phyloP scores from a whole-genome alignment of 139 green algal genomes.

The Coelastrella sp. region DNA sequence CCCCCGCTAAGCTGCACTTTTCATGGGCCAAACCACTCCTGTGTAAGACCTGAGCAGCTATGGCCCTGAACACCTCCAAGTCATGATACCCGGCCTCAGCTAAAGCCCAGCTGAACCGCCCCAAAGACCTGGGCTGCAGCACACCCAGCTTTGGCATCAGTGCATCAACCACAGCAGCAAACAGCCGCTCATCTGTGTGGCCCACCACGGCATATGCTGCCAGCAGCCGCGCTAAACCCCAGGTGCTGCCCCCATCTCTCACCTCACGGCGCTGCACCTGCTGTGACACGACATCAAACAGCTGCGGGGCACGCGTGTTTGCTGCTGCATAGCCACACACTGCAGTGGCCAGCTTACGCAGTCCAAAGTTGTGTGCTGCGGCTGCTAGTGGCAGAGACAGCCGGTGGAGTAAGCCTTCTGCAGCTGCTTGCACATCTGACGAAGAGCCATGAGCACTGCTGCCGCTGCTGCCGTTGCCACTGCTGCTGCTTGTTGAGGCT shows the following conservation, averaged over 20 bases:
- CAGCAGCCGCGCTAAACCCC: slow-evolving; percentile 23
- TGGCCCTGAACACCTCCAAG: neutral
- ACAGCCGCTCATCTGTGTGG: slow-evolving; percentile 39
- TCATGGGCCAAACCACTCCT: neutral
- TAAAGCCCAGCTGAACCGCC: slow-evolving; percentile 6
- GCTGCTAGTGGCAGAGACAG: neutral
- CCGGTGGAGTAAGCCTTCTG: neutral
- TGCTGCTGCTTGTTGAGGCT: neutral
- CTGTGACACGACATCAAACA: slow-evolving; percentile 27
- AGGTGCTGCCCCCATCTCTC: slow-evolving; percentile 2
- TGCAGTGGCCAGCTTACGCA: slow-evolving; percentile 1
- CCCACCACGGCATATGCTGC: slow-evolving; percentile 22
- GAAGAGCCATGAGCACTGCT: neutral
- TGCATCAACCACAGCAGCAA: slow-evolving; percentile 25
- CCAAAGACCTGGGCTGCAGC: neutral
- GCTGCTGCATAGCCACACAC: slow-evolving; percentile 34
- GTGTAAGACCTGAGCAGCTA: neutral
- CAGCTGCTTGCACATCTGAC: neutral
- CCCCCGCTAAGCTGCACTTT: too few relatives aligned
- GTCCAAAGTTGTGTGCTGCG: neutral
- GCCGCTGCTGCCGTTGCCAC: neutral
- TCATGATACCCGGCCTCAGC: slow-evolving; percentile 36
- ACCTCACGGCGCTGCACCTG: neutral
- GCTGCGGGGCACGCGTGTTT: neutral
- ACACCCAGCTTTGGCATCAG: slow-evolving; percentile 3